Conservation (phyloP, 768 basidiomycete genomes). For the Phaeotremella skinneri region DNA sequence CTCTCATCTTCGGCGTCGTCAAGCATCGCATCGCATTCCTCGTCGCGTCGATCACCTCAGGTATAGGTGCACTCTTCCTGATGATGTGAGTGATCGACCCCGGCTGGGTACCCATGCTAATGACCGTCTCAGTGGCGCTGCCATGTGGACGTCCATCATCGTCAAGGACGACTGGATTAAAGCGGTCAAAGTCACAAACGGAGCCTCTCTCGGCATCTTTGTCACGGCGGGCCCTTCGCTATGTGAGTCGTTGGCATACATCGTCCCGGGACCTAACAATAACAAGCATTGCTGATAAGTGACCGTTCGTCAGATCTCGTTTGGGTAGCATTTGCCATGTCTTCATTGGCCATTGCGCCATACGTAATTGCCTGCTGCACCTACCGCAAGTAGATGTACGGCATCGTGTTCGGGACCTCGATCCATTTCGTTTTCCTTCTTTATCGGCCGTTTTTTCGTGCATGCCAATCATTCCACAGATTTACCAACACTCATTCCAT, state of each 20-base stretch:
- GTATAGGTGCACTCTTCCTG: constrained; percentile 31
- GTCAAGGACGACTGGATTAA: constrained; percentile 41
- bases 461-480: too few species aligned
- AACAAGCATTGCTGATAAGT: too few species aligned
- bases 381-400: constrained; percentile 31
- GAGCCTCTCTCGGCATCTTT: constrained; percentile 32
- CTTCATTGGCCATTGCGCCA: constrained; percentile 40
- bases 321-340: constrained; percentile 48
- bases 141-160: constrained; percentile 49
- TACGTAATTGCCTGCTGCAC: constrained; percentile 49
- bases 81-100: constrained; percentile 36
- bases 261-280: too few species aligned
- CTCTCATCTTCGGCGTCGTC: constrained; percentile 42
- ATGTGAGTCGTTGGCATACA: constrained; percentile 37
- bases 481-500: too few species aligned
- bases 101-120: not conserved
- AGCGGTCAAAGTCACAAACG: constrained; percentile 33
- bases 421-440: not conserved
- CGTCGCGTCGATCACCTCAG: constrained; percentile 35
- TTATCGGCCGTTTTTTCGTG: too few species aligned
- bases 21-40: constrained; percentile 43
- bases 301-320: constrained; percentile 36
- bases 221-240: constrained; percentile 42
- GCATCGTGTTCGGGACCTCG: not conserved
- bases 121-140: constrained; percentile 32